Evolutionary conservation across 83 land plant genomes (phyloP), one percentile per base, ranked within the genome.

Genomic region (Larix sibirica): DNA sequence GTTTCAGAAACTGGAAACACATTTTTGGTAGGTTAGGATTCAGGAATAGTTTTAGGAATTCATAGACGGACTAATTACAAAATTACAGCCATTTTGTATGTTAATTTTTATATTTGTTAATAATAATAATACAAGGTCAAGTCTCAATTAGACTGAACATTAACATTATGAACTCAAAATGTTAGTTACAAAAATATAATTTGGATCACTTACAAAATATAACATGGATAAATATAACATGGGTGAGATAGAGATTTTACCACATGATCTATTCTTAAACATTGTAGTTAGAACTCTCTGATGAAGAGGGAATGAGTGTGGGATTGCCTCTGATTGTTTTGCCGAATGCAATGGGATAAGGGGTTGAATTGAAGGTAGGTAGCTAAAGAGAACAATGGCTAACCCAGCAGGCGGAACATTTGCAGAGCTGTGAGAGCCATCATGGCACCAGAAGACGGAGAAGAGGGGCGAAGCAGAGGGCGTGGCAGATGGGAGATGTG

Each of bases 231-330:
- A 28, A 28, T 28, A 28, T 28, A 28, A 28, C 28, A 28, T 28
- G 28, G 28, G 28, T 28, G 28, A 0, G 28, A 0, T 28, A 28
- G 0, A 28, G 28, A 28, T 28, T 28, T 28, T 28, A 28, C 82
- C 17, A 79, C 79, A 18, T 82, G 88, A 4, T 87, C 59, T 7
- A 83, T 83, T 63, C 26, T 83, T 40, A 79, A 69, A 8, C 88
- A 86, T 54, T 86, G 88, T 47, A 87, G 88, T 18, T 86, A 87
- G 88, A 84, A 80, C 68, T 86, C 88, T 81, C 62, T 54, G 16
- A n/a, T 83, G 31, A 28, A 28, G 88, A 86, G 79, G 67, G 87
- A 9, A 71, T 86, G n/a, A 77, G 82, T 36, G 47, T 42, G 20
- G 88, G 87, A 20, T 58, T 84, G 59, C 82, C 86, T 23, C 9